Conservation (phyloP, 495 filamentous ascomycete species). For the Aspergillus leporis region DNA sequence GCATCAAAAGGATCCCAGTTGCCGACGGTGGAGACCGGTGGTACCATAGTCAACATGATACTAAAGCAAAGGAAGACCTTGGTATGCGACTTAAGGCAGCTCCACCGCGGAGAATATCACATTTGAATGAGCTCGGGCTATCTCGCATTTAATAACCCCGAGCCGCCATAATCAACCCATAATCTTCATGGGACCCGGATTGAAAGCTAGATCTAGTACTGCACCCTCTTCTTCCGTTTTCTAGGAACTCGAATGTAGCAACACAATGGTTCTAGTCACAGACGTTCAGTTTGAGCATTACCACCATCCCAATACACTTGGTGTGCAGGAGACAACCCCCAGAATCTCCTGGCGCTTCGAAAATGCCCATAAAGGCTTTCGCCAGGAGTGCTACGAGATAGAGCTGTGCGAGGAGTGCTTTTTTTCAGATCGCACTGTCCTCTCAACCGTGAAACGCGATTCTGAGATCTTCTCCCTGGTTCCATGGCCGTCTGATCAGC, state of each 20-base stretch:
- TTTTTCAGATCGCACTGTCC: background rate
- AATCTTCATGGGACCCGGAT: too few species aligned
- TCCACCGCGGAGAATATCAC: too few species aligned
- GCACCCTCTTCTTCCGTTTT: background rate
- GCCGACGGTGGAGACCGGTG: too few species aligned
- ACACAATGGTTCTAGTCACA: slow-evolving; percentile 5
- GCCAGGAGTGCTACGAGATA: slow-evolving; percentile 7
- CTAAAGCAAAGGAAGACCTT: too few species aligned
- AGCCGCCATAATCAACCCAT: too few species aligned
- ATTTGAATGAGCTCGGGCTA: too few species aligned
- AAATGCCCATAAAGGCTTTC: background rate
- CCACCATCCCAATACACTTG: slow-evolving; percentile 5
- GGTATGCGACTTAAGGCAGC: too few species aligned
- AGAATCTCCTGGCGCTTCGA: slow-evolving; percentile 13
- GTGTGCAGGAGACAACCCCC: slow-evolving; percentile 6
- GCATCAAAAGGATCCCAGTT: too few species aligned
- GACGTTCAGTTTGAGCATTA: slow-evolving; percentile 14
- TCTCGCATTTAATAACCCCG: too few species aligned
- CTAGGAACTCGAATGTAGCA: background rate
- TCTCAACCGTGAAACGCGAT: background rate
- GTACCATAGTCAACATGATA: too few species aligned
- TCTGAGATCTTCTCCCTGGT: background rate
- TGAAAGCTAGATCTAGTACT: too few species aligned
- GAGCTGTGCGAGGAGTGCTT: background rate
- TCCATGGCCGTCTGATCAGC: slow-evolving; percentile 1